Percentiles rank a stretch among this genome's conserved stretches.
These are phyloP conservation scores for Aegilops bicornis DNA, from an alignment of 176 grass and related monocot genomes.

Conservation along the genomic window DNA sequence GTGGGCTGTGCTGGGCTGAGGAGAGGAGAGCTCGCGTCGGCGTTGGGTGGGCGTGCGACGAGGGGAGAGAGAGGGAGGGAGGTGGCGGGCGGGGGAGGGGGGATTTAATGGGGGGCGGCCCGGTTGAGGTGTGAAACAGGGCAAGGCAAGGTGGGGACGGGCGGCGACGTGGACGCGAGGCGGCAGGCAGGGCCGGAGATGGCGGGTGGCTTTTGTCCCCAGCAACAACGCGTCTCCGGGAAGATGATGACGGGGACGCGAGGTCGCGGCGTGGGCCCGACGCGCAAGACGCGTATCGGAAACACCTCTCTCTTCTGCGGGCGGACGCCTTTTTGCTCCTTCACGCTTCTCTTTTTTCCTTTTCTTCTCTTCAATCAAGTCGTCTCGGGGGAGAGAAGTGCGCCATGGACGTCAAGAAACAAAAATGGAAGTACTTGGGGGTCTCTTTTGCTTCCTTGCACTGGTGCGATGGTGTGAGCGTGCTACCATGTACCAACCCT, in stretches of 20 bases:
- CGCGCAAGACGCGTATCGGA: conserved; percentile 6
- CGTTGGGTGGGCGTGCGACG: not conserved
- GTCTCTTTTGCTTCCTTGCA: not conserved
- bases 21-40: not conserved
- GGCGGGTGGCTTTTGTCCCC: conserved; percentile 17
- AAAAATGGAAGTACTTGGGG: not conserved
- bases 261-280: conserved; percentile 30
- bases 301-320: not conserved
- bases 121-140: conserved; percentile 17
- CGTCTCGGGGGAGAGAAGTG: no score
- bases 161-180: not conserved
- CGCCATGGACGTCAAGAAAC: no score
- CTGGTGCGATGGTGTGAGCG: not conserved
- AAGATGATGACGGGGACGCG: not conserved
- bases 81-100: not conserved
- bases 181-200: not conserved
- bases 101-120: conserved; percentile 31
- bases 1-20: not conserved
- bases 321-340: not conserved
- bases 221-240: conserved; percentile 42
- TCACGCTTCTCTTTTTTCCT: not conserved
- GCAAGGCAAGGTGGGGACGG: no score
- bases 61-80: not conserved
- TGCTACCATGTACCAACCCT: not conserved
- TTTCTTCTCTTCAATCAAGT: not conserved